Base-by-base conservation (phyloP, 257 asterid species). In the Primulina tabacum region DNA sequence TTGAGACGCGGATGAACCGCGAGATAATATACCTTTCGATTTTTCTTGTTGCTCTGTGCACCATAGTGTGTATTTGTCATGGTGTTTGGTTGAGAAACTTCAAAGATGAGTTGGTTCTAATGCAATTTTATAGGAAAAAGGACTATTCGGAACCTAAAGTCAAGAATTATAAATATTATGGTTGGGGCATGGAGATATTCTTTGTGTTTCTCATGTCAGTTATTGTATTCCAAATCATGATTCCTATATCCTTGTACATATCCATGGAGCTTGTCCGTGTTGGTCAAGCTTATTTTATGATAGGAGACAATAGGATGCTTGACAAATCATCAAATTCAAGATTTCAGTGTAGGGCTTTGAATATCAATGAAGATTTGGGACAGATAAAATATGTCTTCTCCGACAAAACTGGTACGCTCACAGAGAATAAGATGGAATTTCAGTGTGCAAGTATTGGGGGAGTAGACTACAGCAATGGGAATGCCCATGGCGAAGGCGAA, bases 361-460 rank as follows among this genome's bases (percentile, higher is more conserved):
- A 91, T 76, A 94, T 94, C 79, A 94, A 94, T 77, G 99, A 94
- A 71, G 99, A 94, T 82, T 79, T 94, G 92, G 99, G 99, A 71
- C 98, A 94, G 84, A 88, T 94, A 76, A 91, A 89, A 65, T 94
- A 94, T 53, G 83, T 94, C n/a, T 94, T 94, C 82, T 91, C 99
- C 17, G 99, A 94, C 65, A 94, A 91, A 86, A 94, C 99, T 8
- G 99, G 99, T 28, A 94, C 99, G 0, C 75, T 94, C 71, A 94
- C 99, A 55, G 99, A 91, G 86, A 94, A 94, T 89, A 94, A 94
- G 86, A 94, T 94, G 99, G 99, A 94, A 52, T 94, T 94, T 82
- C 90, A 82, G 60, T 86, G 97, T 81, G 98, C 97, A 16, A 91
- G 98, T 85, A 81, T 94, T 65, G 86, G 86, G 35, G 97, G 99